Conservation (phyloP, 768 basidiomycete genomes). For the Fomitopsis serialis region DNA sequence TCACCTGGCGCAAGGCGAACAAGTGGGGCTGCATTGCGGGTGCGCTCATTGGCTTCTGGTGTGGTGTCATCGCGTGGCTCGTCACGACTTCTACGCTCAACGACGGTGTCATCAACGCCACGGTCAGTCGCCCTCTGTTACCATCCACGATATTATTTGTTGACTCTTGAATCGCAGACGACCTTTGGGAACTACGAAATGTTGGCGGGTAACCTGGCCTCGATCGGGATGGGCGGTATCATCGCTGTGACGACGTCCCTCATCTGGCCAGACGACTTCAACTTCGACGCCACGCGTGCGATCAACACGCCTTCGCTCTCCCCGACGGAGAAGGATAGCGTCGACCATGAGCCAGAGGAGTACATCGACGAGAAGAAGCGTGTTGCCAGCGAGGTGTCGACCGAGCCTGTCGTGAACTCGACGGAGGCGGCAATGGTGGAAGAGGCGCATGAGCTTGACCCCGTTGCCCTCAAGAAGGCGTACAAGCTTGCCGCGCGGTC, state of each 20-base stretch:
- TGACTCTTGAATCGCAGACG: slow-evolving; percentile 10
- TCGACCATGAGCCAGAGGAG: slow-evolving; percentile 13
- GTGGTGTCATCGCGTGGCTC: slow-evolving; percentile 80
- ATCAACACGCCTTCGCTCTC: slow-evolving; percentile 50
- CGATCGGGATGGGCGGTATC: slow-evolving; percentile 77
- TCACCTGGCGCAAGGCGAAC: slow-evolving; percentile 84
- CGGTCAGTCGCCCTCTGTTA: slow-evolving; percentile 31
- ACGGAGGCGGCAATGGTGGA: slow-evolving; percentile 25
- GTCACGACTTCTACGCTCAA: slow-evolving; percentile 73
- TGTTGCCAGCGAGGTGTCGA: slow-evolving; percentile 13
- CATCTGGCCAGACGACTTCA: slow-evolving; percentile 76
- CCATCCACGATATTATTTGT: too few species aligned
- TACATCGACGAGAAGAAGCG: slow-evolving; percentile 36
- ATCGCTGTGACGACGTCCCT: slow-evolving; percentile 61
- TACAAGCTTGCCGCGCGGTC: slow-evolving; percentile 79
- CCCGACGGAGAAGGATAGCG: slow-evolving; percentile 12
- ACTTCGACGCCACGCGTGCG: slow-evolving; percentile 73
- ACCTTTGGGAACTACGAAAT: slow-evolving; percentile 52
- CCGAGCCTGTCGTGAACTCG: slow-evolving; percentile 30
- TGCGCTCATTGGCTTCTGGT: slow-evolving; percentile 59
- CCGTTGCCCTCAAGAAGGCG: slow-evolving; percentile 59
- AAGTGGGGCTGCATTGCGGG: slow-evolving; percentile 81
- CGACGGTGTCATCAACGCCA: slow-evolving; percentile 64
- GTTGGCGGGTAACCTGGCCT: slow-evolving; percentile 87
- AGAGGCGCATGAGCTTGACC: slow-evolving; percentile 58